phyloP scores from a whole-genome alignment of 257 asterid genomes.

The Salvia miltiorrhiza region DNA sequence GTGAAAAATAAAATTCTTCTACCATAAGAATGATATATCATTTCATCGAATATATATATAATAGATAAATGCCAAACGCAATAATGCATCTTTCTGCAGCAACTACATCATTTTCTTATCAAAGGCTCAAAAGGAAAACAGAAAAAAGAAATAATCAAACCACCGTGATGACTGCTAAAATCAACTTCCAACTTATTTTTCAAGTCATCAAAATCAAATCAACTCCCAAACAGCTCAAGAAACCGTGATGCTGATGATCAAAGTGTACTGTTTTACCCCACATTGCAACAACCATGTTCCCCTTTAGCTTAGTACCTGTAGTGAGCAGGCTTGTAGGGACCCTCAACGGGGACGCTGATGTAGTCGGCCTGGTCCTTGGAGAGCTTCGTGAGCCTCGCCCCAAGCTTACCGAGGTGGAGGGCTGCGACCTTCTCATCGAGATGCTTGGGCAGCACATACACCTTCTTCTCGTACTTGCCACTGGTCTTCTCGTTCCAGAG shows the following conservation, averaged over 20 bases:
- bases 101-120: background rate
- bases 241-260: conserved; percentile 3
- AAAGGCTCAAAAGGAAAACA: background rate
- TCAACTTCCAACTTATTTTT: conserved; percentile 27
- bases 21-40: background rate
- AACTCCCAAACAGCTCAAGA: conserved; percentile 13
- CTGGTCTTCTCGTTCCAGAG: conserved; percentile 46
- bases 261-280: background rate
- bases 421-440: conserved; percentile 61
- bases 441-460: conserved; percentile 55
- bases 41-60: background rate
- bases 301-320: conserved; percentile 49
- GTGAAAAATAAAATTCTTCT: background rate
- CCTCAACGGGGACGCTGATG: conserved; percentile 42
- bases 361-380: conserved; percentile 48
- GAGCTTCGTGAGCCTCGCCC: conserved; percentile 54
- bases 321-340: conserved; percentile 55
- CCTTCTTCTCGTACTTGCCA: conserved; percentile 58
- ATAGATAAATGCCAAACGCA: conserved; percentile 19
- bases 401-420: conserved; percentile 46
- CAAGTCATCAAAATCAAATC: conserved; percentile 14
- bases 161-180: conserved; percentile 16
- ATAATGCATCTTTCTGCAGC: conserved; percentile 11
- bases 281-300: background rate
- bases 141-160: background rate